Evolutionary conservation across 805 yeast species (phyloP), one percentile per base, ranked within the genome.

Genomic region (Starmera quercuum): DNA sequence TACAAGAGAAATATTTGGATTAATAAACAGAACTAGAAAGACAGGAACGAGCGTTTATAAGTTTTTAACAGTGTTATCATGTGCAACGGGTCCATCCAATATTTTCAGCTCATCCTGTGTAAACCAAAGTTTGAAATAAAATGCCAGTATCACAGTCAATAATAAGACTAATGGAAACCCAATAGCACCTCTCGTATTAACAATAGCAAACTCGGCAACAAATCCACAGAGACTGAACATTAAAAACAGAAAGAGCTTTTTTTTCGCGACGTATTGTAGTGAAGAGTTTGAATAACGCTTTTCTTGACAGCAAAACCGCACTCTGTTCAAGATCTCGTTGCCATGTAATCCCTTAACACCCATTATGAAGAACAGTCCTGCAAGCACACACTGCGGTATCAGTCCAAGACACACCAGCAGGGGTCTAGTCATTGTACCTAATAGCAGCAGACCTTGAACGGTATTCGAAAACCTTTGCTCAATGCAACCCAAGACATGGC

Each of bases 341-440:
- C 67, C 73, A 37, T 79, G 66, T 15, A 90, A 52, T 0, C 95
- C 95, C 1, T 80, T 73, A 1, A 85, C 64, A 0, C 95, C 97
- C 97, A 90, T 90, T 40, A 85, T 75, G 67, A 87, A 88, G 54
- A 92, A 90, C 30, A 92, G 64, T 0, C 98, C 98, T 0, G 96
- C 83, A 14, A 90, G 63, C 1, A 90, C 95, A 7, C 94, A 92
- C 53, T 90, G 97, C 0, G 98, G 98, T 19, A 90, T 82, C 20
- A 76, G 62, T 0, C 88, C 90, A 20, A 92, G 61, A 7, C 92
- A 90, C 0, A 78, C 66, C 38, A 90, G 63, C 22, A 90, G 68
- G 1, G 98, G 98, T 12, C 95, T 68, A 2, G 90, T 61, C 97
- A 90, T 92, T 63, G 87, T 78, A 1, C 83, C 92, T 38, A 90